A percentile compares a stretch with the other conserved stretches of the same genome.
These are phyloP conservation scores for Rhizomucor pusillus DNA, from an alignment of 371 early-diverging fungal species.

Conservation along the genomic window DNA sequence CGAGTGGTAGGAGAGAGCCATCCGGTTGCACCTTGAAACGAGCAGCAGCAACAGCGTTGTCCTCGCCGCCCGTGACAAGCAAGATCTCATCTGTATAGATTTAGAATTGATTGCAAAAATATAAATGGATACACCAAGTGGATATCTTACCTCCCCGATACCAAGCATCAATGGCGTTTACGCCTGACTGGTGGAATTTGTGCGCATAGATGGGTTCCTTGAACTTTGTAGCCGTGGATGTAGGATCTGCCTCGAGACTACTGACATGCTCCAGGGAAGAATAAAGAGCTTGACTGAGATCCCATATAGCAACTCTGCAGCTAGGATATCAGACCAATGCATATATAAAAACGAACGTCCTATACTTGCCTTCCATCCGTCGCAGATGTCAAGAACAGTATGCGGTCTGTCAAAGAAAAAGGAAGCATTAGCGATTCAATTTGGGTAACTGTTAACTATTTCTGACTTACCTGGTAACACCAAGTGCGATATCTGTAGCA, in stretches of 20 bases:
- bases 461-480: conserved; percentile 17
- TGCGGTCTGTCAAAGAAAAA: conserved; percentile 17
- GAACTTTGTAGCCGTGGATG: conserved; percentile 28
- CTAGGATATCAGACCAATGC: not conserved
- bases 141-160: conserved; percentile 16
- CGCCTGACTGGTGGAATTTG: conserved; percentile 53
- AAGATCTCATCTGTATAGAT: conserved; percentile 17
- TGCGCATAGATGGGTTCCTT: conserved; percentile 28
- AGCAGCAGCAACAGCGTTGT: conserved; percentile 50
- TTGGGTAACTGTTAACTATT: not conserved
- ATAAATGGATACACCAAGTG: not conserved
- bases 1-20: conserved; percentile 3
- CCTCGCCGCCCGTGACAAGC: conserved; percentile 59
- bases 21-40: conserved; percentile 11
- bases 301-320: conserved; percentile 51
- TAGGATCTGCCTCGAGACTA: conserved; percentile 28
- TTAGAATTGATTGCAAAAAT: not conserved
- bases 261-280: conserved; percentile 13
- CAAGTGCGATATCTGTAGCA: conserved; percentile 51
- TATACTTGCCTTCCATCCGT: conserved; percentile 48
- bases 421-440: not conserved
- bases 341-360: not conserved
- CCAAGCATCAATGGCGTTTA: conserved; percentile 48
- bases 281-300: conserved; percentile 36
- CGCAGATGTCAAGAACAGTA: conserved; percentile 55